Conservation (phyloP, 768 basidiomycete species). For the Termitomyces eurrhizus region DNA sequence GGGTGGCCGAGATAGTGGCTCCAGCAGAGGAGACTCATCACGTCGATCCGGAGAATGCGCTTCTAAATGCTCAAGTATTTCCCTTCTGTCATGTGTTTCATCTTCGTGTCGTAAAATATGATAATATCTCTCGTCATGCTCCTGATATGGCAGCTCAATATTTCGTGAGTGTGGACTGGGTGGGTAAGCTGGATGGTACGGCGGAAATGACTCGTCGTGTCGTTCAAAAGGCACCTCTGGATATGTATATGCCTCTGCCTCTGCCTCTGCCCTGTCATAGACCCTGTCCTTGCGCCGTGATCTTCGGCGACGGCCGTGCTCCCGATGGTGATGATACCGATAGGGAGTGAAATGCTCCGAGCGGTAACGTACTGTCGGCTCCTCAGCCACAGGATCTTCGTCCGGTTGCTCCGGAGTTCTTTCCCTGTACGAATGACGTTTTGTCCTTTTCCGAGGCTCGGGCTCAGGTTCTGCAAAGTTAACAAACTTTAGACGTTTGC, state of each 20-base stretch:
- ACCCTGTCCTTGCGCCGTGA: neutral
- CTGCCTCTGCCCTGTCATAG: neutral
- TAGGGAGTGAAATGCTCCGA: neutral
- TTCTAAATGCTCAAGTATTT: neutral
- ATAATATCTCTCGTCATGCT: neutral
- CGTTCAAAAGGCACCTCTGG: neutral
- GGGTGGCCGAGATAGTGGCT: neutral
- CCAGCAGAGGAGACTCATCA: neutral
- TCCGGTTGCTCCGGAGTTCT: neutral
- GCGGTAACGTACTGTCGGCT: too few species aligned
- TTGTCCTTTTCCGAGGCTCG: neutral
- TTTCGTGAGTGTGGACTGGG: neutral
- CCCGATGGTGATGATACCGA: neutral
- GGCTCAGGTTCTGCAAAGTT: neutral
- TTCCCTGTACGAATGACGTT: neutral
- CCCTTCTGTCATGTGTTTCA: neutral
- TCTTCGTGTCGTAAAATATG: neutral
- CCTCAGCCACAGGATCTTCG: neutral
- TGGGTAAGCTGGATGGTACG: neutral
- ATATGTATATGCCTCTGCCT: neutral
- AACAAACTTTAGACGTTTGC: neutral
- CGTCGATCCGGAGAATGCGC: neutral
- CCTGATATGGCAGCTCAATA: neutral
- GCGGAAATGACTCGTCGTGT: neutral
- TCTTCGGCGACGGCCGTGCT: neutral